Evolutionary conservation across 306 rosid genomes (phyloP).

Genomic region (Acacia confusa): DNA sequence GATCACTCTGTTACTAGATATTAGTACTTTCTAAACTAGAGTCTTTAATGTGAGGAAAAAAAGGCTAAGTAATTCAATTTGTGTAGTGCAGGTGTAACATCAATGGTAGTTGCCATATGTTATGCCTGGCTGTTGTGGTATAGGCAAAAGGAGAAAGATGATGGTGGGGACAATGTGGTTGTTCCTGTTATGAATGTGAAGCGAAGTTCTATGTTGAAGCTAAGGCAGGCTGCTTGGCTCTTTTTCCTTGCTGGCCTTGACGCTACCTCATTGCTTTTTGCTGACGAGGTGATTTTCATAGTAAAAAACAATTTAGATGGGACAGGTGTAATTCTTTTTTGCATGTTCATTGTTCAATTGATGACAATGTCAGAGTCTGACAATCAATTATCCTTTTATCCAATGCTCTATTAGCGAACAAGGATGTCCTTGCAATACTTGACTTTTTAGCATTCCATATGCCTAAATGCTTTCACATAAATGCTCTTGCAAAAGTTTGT

Average conservation of each 20-base stretch:
- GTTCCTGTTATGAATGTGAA: conserved; percentile 76
- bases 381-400: not conserved
- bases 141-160: conserved; percentile 43
- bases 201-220: conserved; percentile 72
- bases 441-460: not conserved
- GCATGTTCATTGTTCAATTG: not conserved
- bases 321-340: not conserved
- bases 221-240: conserved; percentile 79
- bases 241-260: conserved; percentile 79
- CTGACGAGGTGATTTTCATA: conserved; percentile 60
- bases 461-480: not conserved
- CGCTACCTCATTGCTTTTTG: conserved; percentile 61
- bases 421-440: not conserved
- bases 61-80: conserved; percentile 15
- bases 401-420: not conserved
- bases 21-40: not conserved
- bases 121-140: conserved; percentile 71
- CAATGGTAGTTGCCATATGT: conserved; percentile 86
- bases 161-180: conserved; percentile 40
- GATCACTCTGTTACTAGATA: not conserved
- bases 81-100: conserved; percentile 63
- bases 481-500: not conserved
- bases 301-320: not conserved
- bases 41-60: not conserved
- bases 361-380: not conserved